Base-by-base conservation (phyloP, 164 flowering plant species). In the Pachysandra terminalis region DNA sequence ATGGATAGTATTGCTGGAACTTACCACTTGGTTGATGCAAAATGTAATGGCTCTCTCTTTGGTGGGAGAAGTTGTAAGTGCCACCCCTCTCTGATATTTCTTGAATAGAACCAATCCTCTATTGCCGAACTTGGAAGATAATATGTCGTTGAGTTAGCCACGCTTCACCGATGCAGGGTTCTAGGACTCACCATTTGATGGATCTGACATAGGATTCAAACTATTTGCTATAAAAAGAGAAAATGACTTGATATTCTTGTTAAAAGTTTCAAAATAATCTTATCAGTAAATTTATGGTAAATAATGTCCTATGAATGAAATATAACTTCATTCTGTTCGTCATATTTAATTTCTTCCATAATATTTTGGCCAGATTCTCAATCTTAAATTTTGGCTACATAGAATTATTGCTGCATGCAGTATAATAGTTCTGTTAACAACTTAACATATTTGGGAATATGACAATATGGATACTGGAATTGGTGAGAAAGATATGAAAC, bases 1-100 rank as follows among this genome's bases (percentile, higher is more conserved):
- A 93, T 92, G 93, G 99, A 95, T 78, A 89, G 90, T 24, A 95
- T 95, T 78, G 96, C 97, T 76, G 97, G 98, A 75, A 84, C 87
- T 27, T 82, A 89, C 80, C 85, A 71, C 19, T 67, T 75, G 51
- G 72, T 73, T 56, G 89, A 86, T 76, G 69, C 83, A 15, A 79
- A 83, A 64, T 54, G 68, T 40, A 71, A 76, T 58, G 78, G 78
- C 37, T 77, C 87, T 27, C 67, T 79, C 59, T 75, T 85, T 66
- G 82, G 84, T 64, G 85, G 87, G 64, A 77, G 85, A 68, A 85
- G 78, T 52, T 80, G 99, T 92, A 82, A 90, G 99, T 82, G 54
- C 57, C n/a, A 19, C 3, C 24, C n/a, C 5, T 35, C 23, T n/a
- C 10, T 55, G 49, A 21, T 14, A 19, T 52, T 58, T 22, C 23